Evolutionary conservation across 2,329 filamentous ascomycete genomes (phyloP), one percentile per base, ranked within the genome.

Genomic region (Xylariales sp.): DNA sequence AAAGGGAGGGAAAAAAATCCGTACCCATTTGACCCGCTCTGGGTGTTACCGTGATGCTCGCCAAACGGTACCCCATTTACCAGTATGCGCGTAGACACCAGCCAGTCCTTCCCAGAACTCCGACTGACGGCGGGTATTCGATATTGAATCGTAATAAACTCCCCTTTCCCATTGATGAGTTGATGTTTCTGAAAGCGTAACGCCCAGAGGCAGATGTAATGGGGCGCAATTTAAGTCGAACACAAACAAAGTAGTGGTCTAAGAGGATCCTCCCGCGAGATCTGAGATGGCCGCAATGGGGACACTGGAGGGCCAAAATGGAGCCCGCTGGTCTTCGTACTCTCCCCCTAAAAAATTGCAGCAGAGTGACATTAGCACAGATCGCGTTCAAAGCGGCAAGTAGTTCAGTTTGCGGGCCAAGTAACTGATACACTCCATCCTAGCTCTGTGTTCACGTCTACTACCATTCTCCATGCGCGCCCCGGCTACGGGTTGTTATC

Each of bases 251-350:
- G 27, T 13, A 38, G 27, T 38, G 35, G 35, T 38, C 35, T 18
- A 38, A 28, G 24, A 38, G 31, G 35, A 38, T 38, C 35, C 35
- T 24, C 35, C 27, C 35, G 18, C 21, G 19, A 38, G 35, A 38
- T 38, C 35, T 30, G 34, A 37, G 34, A 37, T 37, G 34, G 16
- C 34, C 34, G 24, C 23, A 14, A 28, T 37, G 27, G 35, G 18
- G 27, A 23, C 35, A 19, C 21, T 31, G 15, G 20, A 28, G 33
- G 35, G 35, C 24, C 28, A 19, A 23, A 15, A 14, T 31, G 14
- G 31, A 8, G 18, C 19, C 28, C 18, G n/a, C 8, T n/a, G n/a
- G n/a, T 8, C n/a, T 25, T n/a, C n/a, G 23, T 25, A 30, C 28
- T 16, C 28, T 15, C 11, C 15, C 28, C 7, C 8, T 10, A 7